phyloP scores from a whole-genome alignment of 1,139 yeast genomes.

The Suhomyces yuchorum region DNA sequence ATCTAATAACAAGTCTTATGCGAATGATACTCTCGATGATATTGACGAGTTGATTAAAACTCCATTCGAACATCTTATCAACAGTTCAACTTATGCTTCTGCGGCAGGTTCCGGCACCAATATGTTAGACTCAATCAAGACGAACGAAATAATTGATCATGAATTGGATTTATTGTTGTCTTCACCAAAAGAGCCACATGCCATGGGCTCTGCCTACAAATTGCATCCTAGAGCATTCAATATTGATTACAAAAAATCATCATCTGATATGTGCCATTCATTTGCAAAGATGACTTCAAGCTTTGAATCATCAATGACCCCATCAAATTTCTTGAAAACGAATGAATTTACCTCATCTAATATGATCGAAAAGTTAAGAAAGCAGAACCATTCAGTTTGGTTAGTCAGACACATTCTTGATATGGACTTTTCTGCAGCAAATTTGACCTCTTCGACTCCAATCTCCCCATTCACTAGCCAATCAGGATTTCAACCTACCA shows the following conservation, averaged over 20 bases:
- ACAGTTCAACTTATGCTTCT: conserved; percentile 6
- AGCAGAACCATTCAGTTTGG: conserved; percentile 17
- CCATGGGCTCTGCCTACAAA: conserved; percentile 6
- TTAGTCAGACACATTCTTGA: conserved; percentile 14
- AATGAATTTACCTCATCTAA: conserved; percentile 5
- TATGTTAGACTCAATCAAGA: conserved; percentile 18
- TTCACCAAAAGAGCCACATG: conserved; percentile 16
- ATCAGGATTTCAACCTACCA: conserved; percentile 11
- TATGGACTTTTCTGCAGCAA: conserved; percentile 11
- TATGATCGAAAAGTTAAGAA: conserved; percentile 13
- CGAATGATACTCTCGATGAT: conserved; percentile 13
- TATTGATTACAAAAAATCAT: conserved; percentile 9
- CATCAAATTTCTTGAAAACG: conserved; percentile 3
- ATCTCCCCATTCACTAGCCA: conserved; percentile 17
- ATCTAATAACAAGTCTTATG: conserved; percentile 10
- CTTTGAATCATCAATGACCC: conserved; percentile 6
- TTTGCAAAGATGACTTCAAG: conserved; percentile 14
- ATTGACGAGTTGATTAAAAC: conserved; percentile 20
- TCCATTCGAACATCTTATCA: conserved; percentile 16
- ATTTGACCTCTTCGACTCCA: conserved; percentile 11
- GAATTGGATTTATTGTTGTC: conserved; percentile 21
- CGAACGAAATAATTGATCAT: conserved; percentile 20
- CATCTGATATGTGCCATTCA: conserved; percentile 8
- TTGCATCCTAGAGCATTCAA: conserved; percentile 13
- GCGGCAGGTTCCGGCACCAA: not conserved